A percentile compares a stretch with the other conserved stretches of the same genome.
Conservation (phyloP, 495 filamentous ascomycete species). For the Aspergillus affinis region DNA sequence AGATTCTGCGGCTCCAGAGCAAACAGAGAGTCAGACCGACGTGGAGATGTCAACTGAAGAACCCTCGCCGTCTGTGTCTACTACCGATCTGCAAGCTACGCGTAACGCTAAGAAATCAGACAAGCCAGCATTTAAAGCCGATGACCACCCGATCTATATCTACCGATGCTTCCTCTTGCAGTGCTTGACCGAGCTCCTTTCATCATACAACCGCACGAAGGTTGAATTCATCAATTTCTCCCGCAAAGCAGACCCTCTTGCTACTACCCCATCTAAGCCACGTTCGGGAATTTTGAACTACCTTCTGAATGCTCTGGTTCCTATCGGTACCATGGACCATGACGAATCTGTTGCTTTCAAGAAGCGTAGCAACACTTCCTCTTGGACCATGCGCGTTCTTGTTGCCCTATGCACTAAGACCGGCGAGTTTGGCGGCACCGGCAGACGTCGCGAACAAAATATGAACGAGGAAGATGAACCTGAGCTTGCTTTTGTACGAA, state of each 20-base stretch:
- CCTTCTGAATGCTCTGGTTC: constrained; percentile 81
- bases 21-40: constrained; percentile 46
- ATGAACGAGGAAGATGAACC: constrained; percentile 74
- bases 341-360: constrained; percentile 72
- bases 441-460: constrained; percentile 46
- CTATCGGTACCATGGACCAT: constrained; percentile 70
- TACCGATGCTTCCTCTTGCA: constrained; percentile 95
- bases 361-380: constrained; percentile 80
- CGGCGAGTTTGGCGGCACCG: constrained; percentile 58
- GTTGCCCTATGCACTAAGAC: constrained; percentile 87
- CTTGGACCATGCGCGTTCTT: constrained; percentile 79
- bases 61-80: constrained; percentile 39
- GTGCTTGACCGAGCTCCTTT: constrained; percentile 89
- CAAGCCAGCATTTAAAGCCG: constrained; percentile 84
- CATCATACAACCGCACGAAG: constrained; percentile 90
- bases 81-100: constrained; percentile 28
- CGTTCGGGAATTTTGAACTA: constrained; percentile 92
- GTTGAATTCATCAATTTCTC: constrained; percentile 99
- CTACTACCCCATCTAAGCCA: constrained; percentile 88
- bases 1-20: constrained; percentile 41
- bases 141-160: constrained; percentile 92
- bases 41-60: constrained; percentile 50
- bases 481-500: constrained; percentile 86
- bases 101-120: constrained; percentile 57
- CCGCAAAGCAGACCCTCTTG: constrained; percentile 76